phyloP scores from a whole-genome alignment of 352 stramenopile genomes.

The Globisporangium polare region DNA sequence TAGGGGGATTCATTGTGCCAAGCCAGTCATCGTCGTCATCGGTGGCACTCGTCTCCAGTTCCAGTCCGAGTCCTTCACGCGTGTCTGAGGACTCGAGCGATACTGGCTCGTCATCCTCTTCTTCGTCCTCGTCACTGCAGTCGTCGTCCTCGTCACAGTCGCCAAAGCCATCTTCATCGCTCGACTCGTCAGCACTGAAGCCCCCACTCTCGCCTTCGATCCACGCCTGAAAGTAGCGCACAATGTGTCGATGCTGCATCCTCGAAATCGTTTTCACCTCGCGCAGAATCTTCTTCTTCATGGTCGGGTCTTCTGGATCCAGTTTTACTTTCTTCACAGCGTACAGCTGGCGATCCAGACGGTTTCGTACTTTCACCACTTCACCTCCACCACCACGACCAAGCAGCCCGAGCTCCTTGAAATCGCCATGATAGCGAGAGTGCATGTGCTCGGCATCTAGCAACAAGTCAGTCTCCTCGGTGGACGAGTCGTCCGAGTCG shows the following conservation, averaged over 20 bases:
- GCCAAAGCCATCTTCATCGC: conserved; percentile 26
- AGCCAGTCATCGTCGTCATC: conserved; percentile 81
- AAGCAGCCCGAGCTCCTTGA: conserved; percentile 82
- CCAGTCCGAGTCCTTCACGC: conserved; percentile 28
- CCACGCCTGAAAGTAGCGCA: conserved; percentile 92
- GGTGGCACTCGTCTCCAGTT: conserved; percentile 26
- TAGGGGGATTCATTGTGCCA: conserved; percentile 59
- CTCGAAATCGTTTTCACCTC: conserved; percentile 96
- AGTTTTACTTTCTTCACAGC: conserved; percentile 87
- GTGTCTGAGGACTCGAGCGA: conserved; percentile 28
- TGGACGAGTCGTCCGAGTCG: conserved; percentile 36
- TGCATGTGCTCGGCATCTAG: conserved; percentile 42
- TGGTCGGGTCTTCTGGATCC: conserved; percentile 79
- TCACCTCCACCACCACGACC: conserved; percentile 78
- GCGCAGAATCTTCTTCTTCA: conserved; percentile 95
- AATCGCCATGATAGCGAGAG: conserved; percentile 81
- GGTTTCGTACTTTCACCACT: conserved; percentile 82
- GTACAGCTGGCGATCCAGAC: conserved; percentile 79
- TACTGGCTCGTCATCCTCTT: conserved; percentile 33
- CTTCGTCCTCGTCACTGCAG: conserved; percentile 23
- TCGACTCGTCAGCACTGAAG: conserved; percentile 39
- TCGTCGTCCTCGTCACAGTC: conserved; percentile 30
- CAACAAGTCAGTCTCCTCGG: conserved; percentile 37
- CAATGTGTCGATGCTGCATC: conserved; percentile 96
- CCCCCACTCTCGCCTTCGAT: conserved; percentile 73